Percentiles rank a stretch among this genome's conserved stretches.
phyloP scores from a whole-genome alignment of 2,329 filamentous ascomycete genomes.

The Aspergillus ochraceus region DNA sequence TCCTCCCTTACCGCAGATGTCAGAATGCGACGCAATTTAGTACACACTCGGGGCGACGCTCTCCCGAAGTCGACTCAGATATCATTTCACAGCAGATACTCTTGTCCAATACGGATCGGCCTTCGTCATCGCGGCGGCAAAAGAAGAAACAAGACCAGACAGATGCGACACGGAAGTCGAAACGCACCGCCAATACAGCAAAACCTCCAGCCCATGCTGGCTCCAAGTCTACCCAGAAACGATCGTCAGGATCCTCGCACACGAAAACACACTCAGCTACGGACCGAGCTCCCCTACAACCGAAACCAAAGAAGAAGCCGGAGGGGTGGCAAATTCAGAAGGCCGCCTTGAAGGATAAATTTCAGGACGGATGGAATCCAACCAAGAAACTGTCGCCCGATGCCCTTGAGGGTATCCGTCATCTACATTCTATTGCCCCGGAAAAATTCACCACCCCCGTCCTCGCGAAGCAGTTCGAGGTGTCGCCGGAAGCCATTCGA shows the following conservation, averaged over 20 bases:
- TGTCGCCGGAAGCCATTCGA: conserved; percentile 84
- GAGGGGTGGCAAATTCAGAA: conserved; percentile 77
- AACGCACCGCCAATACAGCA: not conserved
- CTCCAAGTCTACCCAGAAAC: not conserved
- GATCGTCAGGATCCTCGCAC: not conserved
- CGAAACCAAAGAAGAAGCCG: conserved; percentile 29
- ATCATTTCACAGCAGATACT: not conserved
- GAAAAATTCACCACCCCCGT: conserved; percentile 71
- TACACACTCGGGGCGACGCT: not conserved
- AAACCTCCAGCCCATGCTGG: not conserved
- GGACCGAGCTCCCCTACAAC: not conserved
- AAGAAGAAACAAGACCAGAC: not conserved
- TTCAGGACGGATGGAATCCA: conserved; percentile 76
- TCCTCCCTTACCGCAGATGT: conserved; percentile 4
- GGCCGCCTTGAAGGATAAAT: conserved; percentile 71
- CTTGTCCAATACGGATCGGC: not conserved
- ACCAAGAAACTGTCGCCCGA: conserved; percentile 87
- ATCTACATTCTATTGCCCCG: conserved; percentile 75
- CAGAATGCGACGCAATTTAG: conserved; percentile 8
- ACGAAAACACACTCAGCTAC: conserved; percentile 7
- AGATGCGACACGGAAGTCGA: not conserved
- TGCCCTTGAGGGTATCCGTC: conserved; percentile 83
- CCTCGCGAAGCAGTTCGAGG: conserved; percentile 75
- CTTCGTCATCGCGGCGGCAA: not conserved
- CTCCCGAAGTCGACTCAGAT: not conserved